phyloP scores from a whole-genome alignment of 306 rosid species.

The Carpinus fangiana region DNA sequence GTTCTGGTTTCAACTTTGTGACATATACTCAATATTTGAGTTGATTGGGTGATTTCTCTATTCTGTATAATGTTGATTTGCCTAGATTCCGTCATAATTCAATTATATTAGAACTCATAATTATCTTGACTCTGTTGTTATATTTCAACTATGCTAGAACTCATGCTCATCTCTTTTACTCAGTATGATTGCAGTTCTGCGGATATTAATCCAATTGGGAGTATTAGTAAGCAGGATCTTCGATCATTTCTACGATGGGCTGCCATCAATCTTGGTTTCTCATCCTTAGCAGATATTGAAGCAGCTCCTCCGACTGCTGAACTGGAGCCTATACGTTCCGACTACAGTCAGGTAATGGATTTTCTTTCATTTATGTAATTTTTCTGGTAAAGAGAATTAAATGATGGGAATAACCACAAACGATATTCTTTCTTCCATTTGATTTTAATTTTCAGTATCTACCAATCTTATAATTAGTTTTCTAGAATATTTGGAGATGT shows the following conservation, averaged over 20 bases:
- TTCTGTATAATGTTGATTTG: neutral
- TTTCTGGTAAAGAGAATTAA: neutral
- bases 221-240: slow-evolving; percentile 91
- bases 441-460: neutral
- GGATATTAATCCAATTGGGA: slow-evolving; percentile 92
- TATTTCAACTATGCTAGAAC: neutral
- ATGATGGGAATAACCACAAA: neutral
- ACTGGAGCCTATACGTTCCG: slow-evolving; percentile 90
- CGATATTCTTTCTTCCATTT: neutral
- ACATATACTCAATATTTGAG: neutral
- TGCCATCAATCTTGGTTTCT: slow-evolving; percentile 77
- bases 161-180: slow-evolving; percentile 23
- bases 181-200: slow-evolving; percentile 98
- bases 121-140: neutral
- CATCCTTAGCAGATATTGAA: slow-evolving; percentile 83
- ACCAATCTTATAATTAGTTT: neutral
- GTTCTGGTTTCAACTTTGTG: slow-evolving; percentile 1
- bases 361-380: neutral
- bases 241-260: slow-evolving; percentile 89
- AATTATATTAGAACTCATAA: neutral
- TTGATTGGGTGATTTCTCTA: neutral
- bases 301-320: slow-evolving; percentile 99
- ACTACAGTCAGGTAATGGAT: slow-evolving; percentile 76
- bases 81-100: neutral
- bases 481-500: neutral